Evolutionary conservation across 495 filamentous ascomycete genomes (phyloP).

Genomic region (Immersiella caudata): DNA sequence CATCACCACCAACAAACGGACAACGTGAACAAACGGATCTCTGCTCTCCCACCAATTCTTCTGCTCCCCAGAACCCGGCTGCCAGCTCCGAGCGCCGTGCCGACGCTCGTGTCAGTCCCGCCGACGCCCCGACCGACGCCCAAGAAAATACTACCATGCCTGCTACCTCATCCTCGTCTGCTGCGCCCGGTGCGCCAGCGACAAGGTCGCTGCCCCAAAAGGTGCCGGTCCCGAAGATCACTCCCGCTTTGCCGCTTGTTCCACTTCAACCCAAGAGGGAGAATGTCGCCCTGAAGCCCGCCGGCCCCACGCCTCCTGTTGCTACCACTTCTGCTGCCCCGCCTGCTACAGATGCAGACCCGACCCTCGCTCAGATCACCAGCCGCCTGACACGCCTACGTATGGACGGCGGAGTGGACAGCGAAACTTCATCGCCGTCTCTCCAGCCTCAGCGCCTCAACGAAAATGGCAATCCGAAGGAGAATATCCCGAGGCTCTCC

Average conservation of each 20-base stretch:
- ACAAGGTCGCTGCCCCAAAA: slow-evolving; percentile 3
- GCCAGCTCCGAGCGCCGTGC: slow-evolving; percentile 10
- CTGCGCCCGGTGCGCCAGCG: slow-evolving; percentile 6
- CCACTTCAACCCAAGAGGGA: slow-evolving; percentile 22
- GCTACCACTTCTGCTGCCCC: not conserved
- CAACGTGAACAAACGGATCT: slow-evolving; percentile 14
- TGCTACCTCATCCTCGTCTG: slow-evolving; percentile 19
- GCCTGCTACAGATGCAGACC: not conserved
- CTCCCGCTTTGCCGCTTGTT: slow-evolving; percentile 27
- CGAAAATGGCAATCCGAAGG: not conserved
- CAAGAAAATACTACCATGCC: slow-evolving; percentile 22
- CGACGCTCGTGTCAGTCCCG: not conserved
- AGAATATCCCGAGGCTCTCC: not conserved
- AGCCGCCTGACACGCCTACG: slow-evolving; percentile 7
- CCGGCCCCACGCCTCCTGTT: not conserved
- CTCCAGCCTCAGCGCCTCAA: not conserved
- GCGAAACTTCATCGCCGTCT: not conserved
- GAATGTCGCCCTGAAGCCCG: slow-evolving; percentile 8
- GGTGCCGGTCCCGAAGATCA: slow-evolving; percentile 22
- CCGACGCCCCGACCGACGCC: not conserved
- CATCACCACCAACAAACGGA: slow-evolving; percentile 10
- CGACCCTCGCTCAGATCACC: not conserved
- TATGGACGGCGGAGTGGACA: not conserved
- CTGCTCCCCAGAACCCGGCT: slow-evolving; percentile 5
- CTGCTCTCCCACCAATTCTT: slow-evolving; percentile 15